These are phyloP conservation scores for Ceratocystis variospora DNA, from an alignment of 2,329 filamentous ascomycete genomes.

Conservation along the genomic window DNA sequence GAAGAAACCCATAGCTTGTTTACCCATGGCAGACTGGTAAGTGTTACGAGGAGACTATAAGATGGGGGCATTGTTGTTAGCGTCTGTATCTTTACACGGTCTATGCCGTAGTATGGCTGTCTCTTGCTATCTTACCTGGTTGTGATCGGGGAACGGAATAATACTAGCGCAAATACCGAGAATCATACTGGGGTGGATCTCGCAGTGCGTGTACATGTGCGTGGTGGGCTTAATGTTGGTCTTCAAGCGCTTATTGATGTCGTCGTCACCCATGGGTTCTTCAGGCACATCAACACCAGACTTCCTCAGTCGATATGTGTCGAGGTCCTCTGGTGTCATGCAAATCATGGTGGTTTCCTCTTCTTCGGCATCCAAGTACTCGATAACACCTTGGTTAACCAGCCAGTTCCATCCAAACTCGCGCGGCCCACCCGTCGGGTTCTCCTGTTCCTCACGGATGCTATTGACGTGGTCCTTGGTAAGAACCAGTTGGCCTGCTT, in stretches of 20 bases:
- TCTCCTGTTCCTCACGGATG: conserved; percentile 59
- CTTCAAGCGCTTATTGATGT: conserved; percentile 76
- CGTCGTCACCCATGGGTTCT: conserved; percentile 41
- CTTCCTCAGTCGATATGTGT: conserved; percentile 58
- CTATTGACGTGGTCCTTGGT: conserved; percentile 68
- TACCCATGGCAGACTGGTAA: conserved; percentile 98
- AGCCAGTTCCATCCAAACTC: conserved; percentile 84
- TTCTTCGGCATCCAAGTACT: conserved; percentile 95
- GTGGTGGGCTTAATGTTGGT: conserved; percentile 76
- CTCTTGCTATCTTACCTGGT: conserved; percentile 47
- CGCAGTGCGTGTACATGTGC: conserved; percentile 92
- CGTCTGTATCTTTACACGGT: neutral
- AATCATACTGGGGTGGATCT: conserved; percentile 99
- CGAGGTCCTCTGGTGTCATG: conserved; percentile 93
- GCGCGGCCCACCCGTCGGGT: conserved; percentile 42
- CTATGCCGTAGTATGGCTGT: neutral
- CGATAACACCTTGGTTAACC: conserved; percentile 70
- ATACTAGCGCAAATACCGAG: conserved; percentile 96
- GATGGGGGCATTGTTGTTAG: conserved; percentile 25
- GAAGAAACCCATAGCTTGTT: conserved; percentile 99
- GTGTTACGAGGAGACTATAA: conserved; percentile 86
- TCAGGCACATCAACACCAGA: conserved; percentile 41
- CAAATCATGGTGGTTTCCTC: conserved; percentile 98
- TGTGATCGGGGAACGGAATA: conserved; percentile 98
- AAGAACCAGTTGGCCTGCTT: conserved; percentile 60